These are phyloP conservation scores for Nepenthes mirabilis DNA, from an alignment of 148 eudicot species.

Conservation along the genomic window DNA sequence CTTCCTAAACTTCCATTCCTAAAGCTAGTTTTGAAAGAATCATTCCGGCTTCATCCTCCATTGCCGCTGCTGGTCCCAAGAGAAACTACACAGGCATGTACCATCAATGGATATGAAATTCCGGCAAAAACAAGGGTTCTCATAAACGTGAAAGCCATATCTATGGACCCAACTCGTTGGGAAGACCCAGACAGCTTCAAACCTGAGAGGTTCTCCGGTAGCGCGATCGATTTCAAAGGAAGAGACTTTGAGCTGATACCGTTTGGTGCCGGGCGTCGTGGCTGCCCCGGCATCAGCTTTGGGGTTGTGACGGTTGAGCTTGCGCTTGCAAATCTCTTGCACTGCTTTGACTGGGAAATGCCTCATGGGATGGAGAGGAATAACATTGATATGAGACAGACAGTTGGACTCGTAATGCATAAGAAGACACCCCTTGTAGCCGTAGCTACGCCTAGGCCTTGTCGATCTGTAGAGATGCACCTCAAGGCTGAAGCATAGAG, in stretches of 20 bases:
- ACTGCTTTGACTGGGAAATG: constrained; percentile 19
- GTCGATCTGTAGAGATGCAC: too few relatives aligned
- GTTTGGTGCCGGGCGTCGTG: constrained; percentile 46
- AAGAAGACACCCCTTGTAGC: constrained; percentile 24
- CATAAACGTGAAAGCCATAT: constrained; percentile 32
- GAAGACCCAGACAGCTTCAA: constrained; percentile 17
- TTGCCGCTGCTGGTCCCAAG: constrained; percentile 13
- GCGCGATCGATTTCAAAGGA: constrained; percentile 16
- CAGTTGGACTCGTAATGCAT: constrained; percentile 16
- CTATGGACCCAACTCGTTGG: constrained; percentile 24
- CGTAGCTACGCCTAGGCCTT: constrained; percentile 3
- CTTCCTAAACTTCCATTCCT: constrained; percentile 27
- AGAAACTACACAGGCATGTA: too few relatives aligned
- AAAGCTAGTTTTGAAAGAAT: constrained; percentile 31
- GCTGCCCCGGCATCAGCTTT: constrained; percentile 32
- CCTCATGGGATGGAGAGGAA: constrained; percentile 13
- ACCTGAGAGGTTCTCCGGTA: constrained; percentile 28
- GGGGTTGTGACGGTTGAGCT: constrained; percentile 3
- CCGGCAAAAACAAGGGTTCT: constrained; percentile 17
- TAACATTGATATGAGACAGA: constrained; percentile 19
- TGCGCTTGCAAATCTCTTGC: too few relatives aligned
- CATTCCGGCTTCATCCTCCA: constrained; percentile 51
- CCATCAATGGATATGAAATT: too few relatives aligned
- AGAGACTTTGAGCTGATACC: constrained; percentile 35
- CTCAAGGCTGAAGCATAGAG: too few relatives aligned